Conservation (phyloP, 1,284 basidiomycete genomes). For the Papiliotrema terrestris region DNA sequence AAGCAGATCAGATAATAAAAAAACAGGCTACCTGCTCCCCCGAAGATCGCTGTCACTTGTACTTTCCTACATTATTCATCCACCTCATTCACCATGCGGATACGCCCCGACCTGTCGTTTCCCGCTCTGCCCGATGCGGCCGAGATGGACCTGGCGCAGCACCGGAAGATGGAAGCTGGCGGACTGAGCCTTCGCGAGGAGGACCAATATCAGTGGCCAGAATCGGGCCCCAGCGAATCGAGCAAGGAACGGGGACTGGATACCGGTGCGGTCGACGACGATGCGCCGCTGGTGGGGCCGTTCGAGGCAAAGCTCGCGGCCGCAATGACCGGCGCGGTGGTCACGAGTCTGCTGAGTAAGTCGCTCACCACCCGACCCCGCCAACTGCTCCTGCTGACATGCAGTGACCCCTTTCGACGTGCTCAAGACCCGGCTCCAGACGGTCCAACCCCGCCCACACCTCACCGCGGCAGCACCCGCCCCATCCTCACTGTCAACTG, state of each 20-base stretch:
- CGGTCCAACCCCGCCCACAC: slow-evolving; percentile 36
- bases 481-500: slow-evolving; percentile 13
- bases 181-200: slow-evolving; percentile 24
- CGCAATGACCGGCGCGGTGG: slow-evolving; percentile 49
- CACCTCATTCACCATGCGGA: neutral
- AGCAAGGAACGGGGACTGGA: slow-evolving; percentile 1
- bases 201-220: slow-evolving; percentile 31
- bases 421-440: slow-evolving; percentile 49
- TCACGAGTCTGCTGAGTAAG: slow-evolving; percentile 47
- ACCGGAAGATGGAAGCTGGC: slow-evolving; percentile 13
- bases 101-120: slow-evolving; percentile 18
- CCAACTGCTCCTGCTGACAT: neutral
- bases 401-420: slow-evolving; percentile 52
- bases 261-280: neutral
- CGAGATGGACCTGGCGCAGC: slow-evolving; percentile 1
- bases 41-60: neutral
- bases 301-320: slow-evolving; percentile 46
- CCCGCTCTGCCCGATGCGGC: slow-evolving; percentile 19
- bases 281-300: slow-evolving; percentile 14
- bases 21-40: no score
- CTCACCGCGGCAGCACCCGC: slow-evolving; percentile 6
- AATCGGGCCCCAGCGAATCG: slow-evolving; percentile 27
- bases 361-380: slow-evolving; percentile 3
- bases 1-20: no score
- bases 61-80: no score